Base-by-base conservation (phyloP, 345 rosid species). In the Melaleuca quinquenervia region DNA sequence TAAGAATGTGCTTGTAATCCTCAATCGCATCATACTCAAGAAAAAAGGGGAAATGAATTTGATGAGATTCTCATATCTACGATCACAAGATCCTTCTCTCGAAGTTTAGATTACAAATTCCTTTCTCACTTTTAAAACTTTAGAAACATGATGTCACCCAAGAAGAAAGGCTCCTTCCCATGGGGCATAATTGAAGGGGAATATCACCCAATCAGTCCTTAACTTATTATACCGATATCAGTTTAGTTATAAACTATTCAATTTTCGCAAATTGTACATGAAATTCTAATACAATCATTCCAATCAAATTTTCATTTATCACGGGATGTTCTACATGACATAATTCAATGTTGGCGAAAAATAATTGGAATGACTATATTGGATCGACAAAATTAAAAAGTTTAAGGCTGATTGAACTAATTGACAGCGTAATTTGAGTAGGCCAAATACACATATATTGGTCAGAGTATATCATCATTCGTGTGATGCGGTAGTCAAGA, bases 291-390 rank as follows among this genome's bases (percentile, higher is more conserved):
- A 18, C 16, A 70, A 5, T 8, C 1, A 16, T 70, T 70, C 2
- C 1, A 2, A 16, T 18, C 12, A 4, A 64, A 32, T 64, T 64
- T 64, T 2, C 5, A 8, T 8, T 64, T 1, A 32, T 64, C 2
- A 0, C 1, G 1, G 2, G 1, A 16, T 9, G 9, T 64, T 3
- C 6, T 1, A 0, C 6, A 0, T 16, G 12, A 6, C 12, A 3
- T 3, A 1, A 1, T 44, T 32, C 2, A 1, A 64, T 4, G 11
- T 64, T 0, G 1, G 0, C 6, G 10, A 32, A 64, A 29, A 16
- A 15, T 16, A 6, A 11, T 2, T 0, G 1, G 3, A 29, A 32
- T 8, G 20, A 15, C 0, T 8, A 8, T 32, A 29, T 62, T 15
- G 32, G 22, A 41, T 41, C 4, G 41, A 41, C 4, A 41, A 41